Evolutionary conservation across 1,139 yeast species (phyloP), one percentile per base, ranked within the genome.

Genomic region (Kodamaea ohmeri): DNA sequence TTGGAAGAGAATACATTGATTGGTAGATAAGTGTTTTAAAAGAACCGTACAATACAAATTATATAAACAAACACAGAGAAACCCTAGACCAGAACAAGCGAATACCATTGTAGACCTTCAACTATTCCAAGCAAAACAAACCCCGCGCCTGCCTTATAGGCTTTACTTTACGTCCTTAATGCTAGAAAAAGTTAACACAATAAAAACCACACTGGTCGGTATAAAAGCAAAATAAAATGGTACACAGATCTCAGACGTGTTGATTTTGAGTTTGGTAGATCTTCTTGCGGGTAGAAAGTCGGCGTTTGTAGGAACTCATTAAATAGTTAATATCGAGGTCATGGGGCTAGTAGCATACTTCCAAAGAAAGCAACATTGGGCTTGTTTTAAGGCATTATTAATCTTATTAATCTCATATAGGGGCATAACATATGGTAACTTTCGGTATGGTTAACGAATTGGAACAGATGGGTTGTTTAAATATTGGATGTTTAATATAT

Each of bases 1-100:
- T 83, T 24, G 83, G 82, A 4, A 73, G 84, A 41, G 75, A 71
- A 29, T 77, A 69, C 50, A 71, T 83, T 32, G 80, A 78, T 5
- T 84, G 92, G 92, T 48, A 38, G 25, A n/a, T 25, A 25, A 9
- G 22, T 6, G 22, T 13, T 5, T 24, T n/a, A 24, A n/a, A 24
- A n/a, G n/a, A n/a, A n/a, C n/a, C n/a, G n/a, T n/a, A n/a, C n/a
- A n/a, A n/a, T n/a, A n/a, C n/a, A n/a, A n/a, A n/a, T n/a, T n/a
- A n/a, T n/a, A n/a, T n/a, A n/a, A n/a, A n/a, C n/a, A 37, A 29
- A 22, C 47, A 44, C 47, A 35, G 37, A 44, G 16, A 30, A 18
- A 29, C 32, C 44, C 45, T 42, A 47, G 50, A 47, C 50, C 50
- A 45, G 46, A 27, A 39, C 35, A 43, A 47, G 48, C 35, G 39